Percentiles rank a stretch among this genome's conserved stretches.
Conservation (phyloP, 306 rosid species). For the Betula pendula region DNA sequence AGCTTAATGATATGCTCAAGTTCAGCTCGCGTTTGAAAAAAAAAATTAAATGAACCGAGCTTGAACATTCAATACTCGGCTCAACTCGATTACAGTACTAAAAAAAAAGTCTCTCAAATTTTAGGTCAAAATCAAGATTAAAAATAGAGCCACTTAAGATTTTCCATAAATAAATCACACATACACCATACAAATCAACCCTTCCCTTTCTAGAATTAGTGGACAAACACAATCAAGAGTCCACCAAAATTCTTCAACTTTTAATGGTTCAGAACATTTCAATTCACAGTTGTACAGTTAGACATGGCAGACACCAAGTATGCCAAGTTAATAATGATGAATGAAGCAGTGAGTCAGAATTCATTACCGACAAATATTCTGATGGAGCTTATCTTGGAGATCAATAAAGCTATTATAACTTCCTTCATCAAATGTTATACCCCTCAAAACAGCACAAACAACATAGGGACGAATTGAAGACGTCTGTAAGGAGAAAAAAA, state of each 20-base stretch:
- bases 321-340: conserved; percentile 5
- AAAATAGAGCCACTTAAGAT: no score
- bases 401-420: conserved; percentile 92
- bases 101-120: no score
- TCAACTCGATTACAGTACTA: no score
- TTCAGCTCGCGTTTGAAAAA: no score
- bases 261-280: neutral
- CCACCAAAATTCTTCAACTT: neutral
- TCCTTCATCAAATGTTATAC: conserved; percentile 62
- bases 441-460: conserved; percentile 89
- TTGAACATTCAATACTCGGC: no score
- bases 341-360: conserved; percentile 14
- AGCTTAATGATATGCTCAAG: no score
- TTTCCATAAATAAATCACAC: no score
- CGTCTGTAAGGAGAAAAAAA: conserved; percentile 50
- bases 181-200: neutral
- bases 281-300: neutral
- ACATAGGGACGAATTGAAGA: conserved; percentile 66
- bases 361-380: conserved; percentile 88
- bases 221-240: neutral
- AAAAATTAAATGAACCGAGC: no score
- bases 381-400: conserved; percentile 97
- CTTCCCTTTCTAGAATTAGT: neutral
- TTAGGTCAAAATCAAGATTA: no score
- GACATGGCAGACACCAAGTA: neutral